A percentile compares a stretch with the other conserved stretches of the same genome.
These are phyloP conservation scores for Hypomontagnella submonticulosa DNA, from an alignment of 495 filamentous ascomycete genomes.

Conservation along the genomic window DNA sequence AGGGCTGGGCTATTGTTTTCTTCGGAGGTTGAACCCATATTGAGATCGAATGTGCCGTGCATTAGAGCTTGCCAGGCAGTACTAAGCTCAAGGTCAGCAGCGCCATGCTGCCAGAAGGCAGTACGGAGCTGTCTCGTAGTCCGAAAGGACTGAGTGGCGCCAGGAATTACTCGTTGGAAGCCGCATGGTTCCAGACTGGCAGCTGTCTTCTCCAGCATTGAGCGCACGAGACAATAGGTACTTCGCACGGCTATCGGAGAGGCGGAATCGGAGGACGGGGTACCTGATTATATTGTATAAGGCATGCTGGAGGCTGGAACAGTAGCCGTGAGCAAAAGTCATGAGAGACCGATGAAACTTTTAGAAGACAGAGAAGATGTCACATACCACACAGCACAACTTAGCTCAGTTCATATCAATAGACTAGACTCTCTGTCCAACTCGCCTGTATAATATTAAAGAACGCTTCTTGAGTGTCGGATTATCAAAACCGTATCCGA, in stretches of 20 bases:
- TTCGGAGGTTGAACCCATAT: conserved; percentile 12
- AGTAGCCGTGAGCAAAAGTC: neutral
- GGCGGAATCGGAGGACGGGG: neutral
- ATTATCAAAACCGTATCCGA: too few relatives aligned
- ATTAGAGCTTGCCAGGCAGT: conserved; percentile 57
- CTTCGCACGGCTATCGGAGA: conserved; percentile 11
- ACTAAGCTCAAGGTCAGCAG: conserved; percentile 65
- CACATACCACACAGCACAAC: conserved; percentile 14
- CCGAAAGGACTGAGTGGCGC: conserved; percentile 63
- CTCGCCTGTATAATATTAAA: neutral
- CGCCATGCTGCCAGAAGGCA: conserved; percentile 74
- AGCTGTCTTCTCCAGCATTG: conserved; percentile 87
- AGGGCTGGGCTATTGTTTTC: conserved; percentile 42
- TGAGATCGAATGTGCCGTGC: conserved; percentile 42
- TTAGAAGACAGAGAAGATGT: neutral
- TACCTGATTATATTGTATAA: conserved; percentile 2
- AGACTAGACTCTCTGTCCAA: neutral
- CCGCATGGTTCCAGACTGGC: conserved; percentile 81
- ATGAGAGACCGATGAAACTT: neutral
- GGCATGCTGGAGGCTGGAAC: conserved; percentile 20
- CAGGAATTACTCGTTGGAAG: conserved; percentile 71
- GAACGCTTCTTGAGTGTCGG: neutral
- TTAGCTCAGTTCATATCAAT: neutral
- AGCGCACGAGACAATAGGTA: conserved; percentile 20
- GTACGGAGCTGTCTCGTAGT: conserved; percentile 70